phyloP scores from a whole-genome alignment of 2,329 filamentous ascomycete species.

The Botrytis medusae region DNA sequence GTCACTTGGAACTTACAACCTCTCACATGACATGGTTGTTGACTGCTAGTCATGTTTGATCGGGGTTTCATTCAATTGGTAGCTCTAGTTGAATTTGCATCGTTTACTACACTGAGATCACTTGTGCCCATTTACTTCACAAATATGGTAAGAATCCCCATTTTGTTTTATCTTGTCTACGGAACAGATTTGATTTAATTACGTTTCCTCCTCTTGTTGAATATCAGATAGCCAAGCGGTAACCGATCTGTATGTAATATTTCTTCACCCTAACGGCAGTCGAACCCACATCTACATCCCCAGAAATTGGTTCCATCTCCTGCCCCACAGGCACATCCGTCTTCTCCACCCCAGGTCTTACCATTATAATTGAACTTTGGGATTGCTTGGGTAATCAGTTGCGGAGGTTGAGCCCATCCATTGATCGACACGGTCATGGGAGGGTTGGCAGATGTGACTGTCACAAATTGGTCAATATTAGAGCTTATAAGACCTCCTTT shows the following conservation, averaged over 20 bases:
- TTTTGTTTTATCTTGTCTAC: neutral
- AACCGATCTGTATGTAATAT: neutral
- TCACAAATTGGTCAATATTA: neutral
- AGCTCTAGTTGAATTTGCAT: too few relatives aligned
- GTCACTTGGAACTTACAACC: too few relatives aligned
- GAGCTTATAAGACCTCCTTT: constrained; percentile 38
- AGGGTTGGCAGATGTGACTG: neutral
- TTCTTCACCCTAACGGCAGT: neutral
- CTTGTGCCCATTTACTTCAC: neutral
- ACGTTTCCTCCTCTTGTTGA: neutral
- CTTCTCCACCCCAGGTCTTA: neutral
- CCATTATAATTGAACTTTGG: neutral
- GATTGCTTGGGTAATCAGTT: neutral
- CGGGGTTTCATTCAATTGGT: neutral
- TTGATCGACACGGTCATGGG: constrained; percentile 11
- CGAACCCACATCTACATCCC: constrained; percentile 12
- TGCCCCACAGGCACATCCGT: neutral
- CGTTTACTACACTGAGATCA: neutral
- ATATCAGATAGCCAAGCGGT: neutral
- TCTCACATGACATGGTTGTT: neutral
- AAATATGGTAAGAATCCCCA: neutral
- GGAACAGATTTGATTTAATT: neutral
- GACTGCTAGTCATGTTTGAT: neutral
- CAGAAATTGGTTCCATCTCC: neutral
- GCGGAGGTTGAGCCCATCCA: neutral